phyloP scores from a whole-genome alignment of 2,329 filamentous ascomycete genomes.

The Diplocarpon rosae region DNA sequence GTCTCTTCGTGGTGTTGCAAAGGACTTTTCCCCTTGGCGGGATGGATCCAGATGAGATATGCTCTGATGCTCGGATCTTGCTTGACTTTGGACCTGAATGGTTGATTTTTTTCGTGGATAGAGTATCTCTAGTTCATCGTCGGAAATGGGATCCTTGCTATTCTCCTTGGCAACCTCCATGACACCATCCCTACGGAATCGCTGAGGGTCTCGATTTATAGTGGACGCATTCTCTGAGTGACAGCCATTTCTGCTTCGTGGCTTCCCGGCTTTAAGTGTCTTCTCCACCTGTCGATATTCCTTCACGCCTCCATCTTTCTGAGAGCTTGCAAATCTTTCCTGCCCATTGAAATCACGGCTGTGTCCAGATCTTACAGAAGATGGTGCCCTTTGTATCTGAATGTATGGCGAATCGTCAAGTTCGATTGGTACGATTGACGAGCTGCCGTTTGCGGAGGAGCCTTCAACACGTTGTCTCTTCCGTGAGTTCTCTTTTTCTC shows the following conservation, averaged over 20 bases:
- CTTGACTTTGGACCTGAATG: too few relatives aligned
- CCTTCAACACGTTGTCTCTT: conserved; percentile 7
- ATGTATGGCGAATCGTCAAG: neutral
- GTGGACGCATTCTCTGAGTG: too few relatives aligned
- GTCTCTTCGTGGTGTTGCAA: too few relatives aligned
- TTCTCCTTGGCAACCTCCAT: too few relatives aligned
- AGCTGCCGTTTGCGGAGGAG: neutral
- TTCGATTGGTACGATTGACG: conserved; percentile 6
- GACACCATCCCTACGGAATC: too few relatives aligned
- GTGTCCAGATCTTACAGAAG: neutral
- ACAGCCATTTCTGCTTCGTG: neutral
- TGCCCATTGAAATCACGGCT: neutral
- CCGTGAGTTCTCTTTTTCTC: neutral
- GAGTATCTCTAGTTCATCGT: too few relatives aligned
- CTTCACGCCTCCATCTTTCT: neutral
- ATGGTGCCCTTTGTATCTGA: neutral
- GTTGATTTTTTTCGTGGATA: too few relatives aligned
- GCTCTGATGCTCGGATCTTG: too few relatives aligned
- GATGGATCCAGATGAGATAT: too few relatives aligned
- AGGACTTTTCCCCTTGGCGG: too few relatives aligned
- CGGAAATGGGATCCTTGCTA: too few relatives aligned
- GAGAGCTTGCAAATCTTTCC: neutral
- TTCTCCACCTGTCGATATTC: neutral
- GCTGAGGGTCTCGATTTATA: too few relatives aligned
- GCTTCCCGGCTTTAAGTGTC: neutral